Percentiles rank a stretch among this genome's conserved stretches.
Conservation (phyloP, 495 filamentous ascomycete genomes). For the Neurospora hispaniola region DNA sequence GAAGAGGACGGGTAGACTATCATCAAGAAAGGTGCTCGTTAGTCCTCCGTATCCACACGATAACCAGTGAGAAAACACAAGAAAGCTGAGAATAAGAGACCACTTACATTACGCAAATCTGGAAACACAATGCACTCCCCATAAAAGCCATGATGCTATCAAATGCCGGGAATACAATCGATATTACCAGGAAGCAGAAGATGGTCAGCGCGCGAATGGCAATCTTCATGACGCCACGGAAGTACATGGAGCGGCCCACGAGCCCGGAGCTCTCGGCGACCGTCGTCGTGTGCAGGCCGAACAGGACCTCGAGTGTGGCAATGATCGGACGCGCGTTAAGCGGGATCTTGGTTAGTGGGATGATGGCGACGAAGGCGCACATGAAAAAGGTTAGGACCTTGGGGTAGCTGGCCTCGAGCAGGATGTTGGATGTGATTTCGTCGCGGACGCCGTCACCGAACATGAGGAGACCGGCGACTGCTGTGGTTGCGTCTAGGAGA, state of each 20-base stretch:
- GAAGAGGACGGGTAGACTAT: slow-evolving; percentile 65
- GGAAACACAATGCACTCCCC: slow-evolving; percentile 84
- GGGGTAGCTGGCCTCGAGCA: slow-evolving; percentile 65
- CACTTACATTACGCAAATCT: slow-evolving; percentile 75
- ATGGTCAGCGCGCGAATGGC: slow-evolving; percentile 46
- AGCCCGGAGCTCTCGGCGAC: slow-evolving; percentile 34
- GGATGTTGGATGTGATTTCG: slow-evolving; percentile 83
- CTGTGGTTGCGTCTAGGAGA: slow-evolving; percentile 67
- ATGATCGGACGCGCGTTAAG: slow-evolving; percentile 85
- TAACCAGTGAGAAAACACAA: not conserved
- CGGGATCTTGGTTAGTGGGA: slow-evolving; percentile 89
- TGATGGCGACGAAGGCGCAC: slow-evolving; percentile 77
- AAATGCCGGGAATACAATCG: slow-evolving; percentile 78
- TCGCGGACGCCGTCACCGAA: slow-evolving; percentile 79
- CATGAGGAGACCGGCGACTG: slow-evolving; percentile 79
- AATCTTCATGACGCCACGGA: slow-evolving; percentile 49
- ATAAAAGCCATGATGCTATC: slow-evolving; percentile 92
- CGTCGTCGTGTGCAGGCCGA: slow-evolving; percentile 53
- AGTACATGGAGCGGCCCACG: slow-evolving; percentile 44
- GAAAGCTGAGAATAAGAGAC: not conserved
- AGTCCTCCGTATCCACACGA: not conserved
- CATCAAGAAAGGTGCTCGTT: not conserved
- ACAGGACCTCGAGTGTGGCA: slow-evolving; percentile 68
- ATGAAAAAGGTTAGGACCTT: slow-evolving; percentile 63
- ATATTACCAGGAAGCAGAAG: slow-evolving; percentile 34